Base-by-base conservation (phyloP, 768 basidiomycete genomes). In the Hirschioporus abietinus region DNA sequence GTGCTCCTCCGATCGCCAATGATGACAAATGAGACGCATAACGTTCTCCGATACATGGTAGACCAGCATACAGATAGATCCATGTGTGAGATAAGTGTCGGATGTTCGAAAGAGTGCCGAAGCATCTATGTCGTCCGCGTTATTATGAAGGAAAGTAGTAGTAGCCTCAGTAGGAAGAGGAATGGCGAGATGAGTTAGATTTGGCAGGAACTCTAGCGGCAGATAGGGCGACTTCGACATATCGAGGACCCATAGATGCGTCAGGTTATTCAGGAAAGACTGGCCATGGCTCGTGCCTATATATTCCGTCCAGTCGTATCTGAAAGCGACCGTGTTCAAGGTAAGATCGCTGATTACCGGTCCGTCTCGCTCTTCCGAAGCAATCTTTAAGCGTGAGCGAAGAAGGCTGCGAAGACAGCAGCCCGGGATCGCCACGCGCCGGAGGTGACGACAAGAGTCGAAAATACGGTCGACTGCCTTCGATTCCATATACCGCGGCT, bases 201-300 rank as follows among this genome's bases (percentile, higher is more conserved):
- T 52, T 15, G 42, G 42, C 20, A 52, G 12, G 42, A 52, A 52
- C 4, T 5, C 12, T 10, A 52, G 20, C 12, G 42, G 42, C 12
- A 52, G 78, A 30, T 75, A 76, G 25, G 72, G 68, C 9, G 70
- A 60, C 1, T 35, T 18, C 25, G 73, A 66, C 7, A 78, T 69
- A 66, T 77, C 66, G 57, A 76, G 70, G 10, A 83, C 68, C 58
- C 74, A 76, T 30, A 84, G 74, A 63, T 75, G 72, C n/a, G 75
- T 77, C 10, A 84, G 75, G 63, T 74, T 74, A 58, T 65, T 65
- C 26, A 83, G 70, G 17, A 80, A 66, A 0, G 75, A 52, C 3
- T 52, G 42, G 42, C 42, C 42, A 52, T 52, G 42, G 12, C 20
- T 20, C 20, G 42, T 52, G 20, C 42, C 42, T 15, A 52, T 52